Evolutionary conservation across 495 filamentous ascomycete species (phyloP).

Genomic region (Amorphotheca resinae): DNA sequence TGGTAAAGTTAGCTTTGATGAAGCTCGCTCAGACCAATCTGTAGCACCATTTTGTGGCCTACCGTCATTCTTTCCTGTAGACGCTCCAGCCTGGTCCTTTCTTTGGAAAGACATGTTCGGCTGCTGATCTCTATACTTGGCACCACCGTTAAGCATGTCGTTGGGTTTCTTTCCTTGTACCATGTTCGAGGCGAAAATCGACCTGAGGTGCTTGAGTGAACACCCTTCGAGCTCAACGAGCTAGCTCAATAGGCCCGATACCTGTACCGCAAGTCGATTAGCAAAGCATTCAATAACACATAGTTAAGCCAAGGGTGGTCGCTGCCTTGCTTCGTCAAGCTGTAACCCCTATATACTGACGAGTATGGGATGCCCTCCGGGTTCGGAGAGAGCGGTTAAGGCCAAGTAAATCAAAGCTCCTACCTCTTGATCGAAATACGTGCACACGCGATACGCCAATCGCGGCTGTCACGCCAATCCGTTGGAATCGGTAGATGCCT

Average conservation of each 20-base stretch:
- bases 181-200: conserved; percentile 25
- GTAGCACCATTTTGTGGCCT: conserved; percentile 61
- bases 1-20: conserved; percentile 4
- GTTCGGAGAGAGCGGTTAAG: too few species aligned
- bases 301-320: not conserved
- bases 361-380: not conserved
- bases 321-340: not conserved
- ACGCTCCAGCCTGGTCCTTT: conserved; percentile 52
- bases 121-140: conserved; percentile 23
- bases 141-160: conserved; percentile 29
- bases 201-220: conserved; percentile 1
- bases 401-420: not conserved
- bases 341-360: conserved; percentile 1
- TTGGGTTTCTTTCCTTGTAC: conserved; percentile 18
- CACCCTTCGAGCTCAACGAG: not conserved
- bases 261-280: not conserved
- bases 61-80: conserved; percentile 27
- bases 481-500: conserved; percentile 3
- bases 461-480: conserved; percentile 6
- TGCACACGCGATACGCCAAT: conserved; percentile 1
- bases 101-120: conserved; percentile 62
- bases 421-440: conserved; percentile 12
- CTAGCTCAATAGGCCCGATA: conserved; percentile 23
- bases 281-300: not conserved
- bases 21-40: not conserved